A percentile compares a stretch with the other conserved stretches of the same genome.
These are phyloP conservation scores for Echites panduratus DNA, from an alignment of 257 asterid genomes.

Conservation along the genomic window DNA sequence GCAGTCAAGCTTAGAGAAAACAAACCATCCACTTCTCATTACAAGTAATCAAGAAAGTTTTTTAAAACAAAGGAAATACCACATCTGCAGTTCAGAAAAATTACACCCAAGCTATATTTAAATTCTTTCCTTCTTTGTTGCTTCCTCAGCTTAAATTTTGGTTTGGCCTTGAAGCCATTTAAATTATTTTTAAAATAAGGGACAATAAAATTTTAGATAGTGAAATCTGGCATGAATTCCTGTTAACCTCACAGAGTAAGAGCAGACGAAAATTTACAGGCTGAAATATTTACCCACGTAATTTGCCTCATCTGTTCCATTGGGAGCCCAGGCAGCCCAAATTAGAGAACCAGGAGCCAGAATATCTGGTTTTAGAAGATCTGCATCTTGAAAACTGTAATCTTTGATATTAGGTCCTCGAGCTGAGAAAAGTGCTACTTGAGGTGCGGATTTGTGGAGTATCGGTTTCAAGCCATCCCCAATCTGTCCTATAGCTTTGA, in stretches of 20 bases:
- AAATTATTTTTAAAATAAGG: neutral
- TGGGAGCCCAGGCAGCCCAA: constrained; percentile 99
- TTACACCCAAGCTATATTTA: neutral
- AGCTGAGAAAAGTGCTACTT: constrained; percentile 92
- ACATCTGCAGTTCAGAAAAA: neutral
- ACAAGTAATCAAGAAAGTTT: neutral
- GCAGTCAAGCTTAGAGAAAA: neutral
- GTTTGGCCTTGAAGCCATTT: neutral
- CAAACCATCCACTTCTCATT: neutral
- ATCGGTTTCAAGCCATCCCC: constrained; percentile 82
- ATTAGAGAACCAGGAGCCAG: constrained; percentile 97
- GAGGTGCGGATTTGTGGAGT: constrained; percentile 94
- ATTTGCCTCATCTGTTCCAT: constrained; percentile 94
- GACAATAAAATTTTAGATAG: neutral
- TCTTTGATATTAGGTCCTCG: constrained; percentile 96
- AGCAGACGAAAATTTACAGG: neutral
- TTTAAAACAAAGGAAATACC: neutral
- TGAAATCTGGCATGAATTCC: neutral
- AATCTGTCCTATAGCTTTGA: constrained; percentile 74
- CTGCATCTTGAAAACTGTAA: constrained; percentile 91
- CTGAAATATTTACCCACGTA: constrained; percentile 51
- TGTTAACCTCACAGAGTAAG: neutral
- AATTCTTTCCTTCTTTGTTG: neutral
- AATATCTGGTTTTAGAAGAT: constrained; percentile 92
- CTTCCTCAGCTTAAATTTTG: neutral